phyloP scores from a whole-genome alignment of 495 filamentous ascomycete genomes.

The Penicillium herquei region DNA sequence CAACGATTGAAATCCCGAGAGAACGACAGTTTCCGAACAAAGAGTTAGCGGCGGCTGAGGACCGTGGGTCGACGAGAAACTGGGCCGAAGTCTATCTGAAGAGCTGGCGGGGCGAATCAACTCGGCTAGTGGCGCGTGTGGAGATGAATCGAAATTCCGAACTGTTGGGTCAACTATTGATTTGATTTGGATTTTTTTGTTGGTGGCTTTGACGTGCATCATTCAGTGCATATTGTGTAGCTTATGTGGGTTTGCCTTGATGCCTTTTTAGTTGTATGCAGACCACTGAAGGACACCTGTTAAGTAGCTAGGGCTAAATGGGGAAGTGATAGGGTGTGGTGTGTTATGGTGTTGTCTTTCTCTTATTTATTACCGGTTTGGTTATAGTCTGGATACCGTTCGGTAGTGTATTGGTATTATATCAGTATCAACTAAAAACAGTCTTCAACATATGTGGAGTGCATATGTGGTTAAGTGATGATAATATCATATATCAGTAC shows the following conservation, averaged over 20 bases:
- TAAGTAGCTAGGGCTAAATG: too few relatives aligned
- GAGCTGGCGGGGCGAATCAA: constrained; percentile 2
- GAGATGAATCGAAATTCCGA: constrained; percentile 11
- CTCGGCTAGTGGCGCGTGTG: constrained; percentile 6
- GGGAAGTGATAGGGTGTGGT: background rate
- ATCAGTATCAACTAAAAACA: background rate
- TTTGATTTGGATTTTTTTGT: constrained; percentile 1
- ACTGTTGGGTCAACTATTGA: constrained; percentile 14
- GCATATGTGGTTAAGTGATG: too few relatives aligned
- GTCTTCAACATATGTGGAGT: too few relatives aligned
- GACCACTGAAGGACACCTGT: too few relatives aligned
- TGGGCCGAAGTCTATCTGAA: constrained; percentile 15
- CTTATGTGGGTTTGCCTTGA: background rate
- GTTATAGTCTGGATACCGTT: background rate
- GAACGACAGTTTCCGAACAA: background rate
- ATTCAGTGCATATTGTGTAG: background rate
- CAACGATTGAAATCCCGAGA: background rate
- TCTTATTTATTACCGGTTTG: background rate
- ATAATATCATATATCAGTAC: too few relatives aligned
- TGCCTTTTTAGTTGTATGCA: background rate
- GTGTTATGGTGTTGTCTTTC: background rate
- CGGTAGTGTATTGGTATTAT: background rate
- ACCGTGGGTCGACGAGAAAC: constrained; percentile 10
- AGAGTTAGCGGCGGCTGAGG: constrained; percentile 12
- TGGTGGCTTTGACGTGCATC: background rate